phyloP scores from a whole-genome alignment of 768 basidiomycete genomes.

The Podaxis pistillaris region DNA sequence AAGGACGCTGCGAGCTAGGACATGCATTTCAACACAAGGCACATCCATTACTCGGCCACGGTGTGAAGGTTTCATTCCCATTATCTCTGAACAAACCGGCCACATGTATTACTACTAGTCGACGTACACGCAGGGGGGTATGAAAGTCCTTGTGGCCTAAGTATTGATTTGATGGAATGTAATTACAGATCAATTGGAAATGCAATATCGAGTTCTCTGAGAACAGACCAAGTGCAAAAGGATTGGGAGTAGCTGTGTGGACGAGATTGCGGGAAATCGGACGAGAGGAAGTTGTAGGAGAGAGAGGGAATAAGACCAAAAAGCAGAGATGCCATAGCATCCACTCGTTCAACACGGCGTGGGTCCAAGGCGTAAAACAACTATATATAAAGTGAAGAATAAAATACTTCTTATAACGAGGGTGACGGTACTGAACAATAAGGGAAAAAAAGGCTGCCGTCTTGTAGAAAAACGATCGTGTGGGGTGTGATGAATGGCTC shows the following conservation, averaged over 20 bases:
- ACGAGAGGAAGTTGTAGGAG: not conserved
- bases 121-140: constrained; percentile 8
- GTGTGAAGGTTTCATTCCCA: not conserved
- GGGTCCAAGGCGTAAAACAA: constrained; percentile 29
- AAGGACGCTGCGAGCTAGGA: not conserved
- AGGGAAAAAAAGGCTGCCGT: constrained; percentile 10
- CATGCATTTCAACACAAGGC: not conserved
- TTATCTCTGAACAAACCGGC: not conserved
- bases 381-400: constrained; percentile 80
- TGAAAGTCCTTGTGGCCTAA: constrained; percentile 14
- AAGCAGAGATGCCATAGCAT: constrained; percentile 30
- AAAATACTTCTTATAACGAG: constrained; percentile 62
- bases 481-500: constrained; percentile 19
- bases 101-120: constrained; percentile 14
- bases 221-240: not conserved
- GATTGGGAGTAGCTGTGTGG: not conserved
- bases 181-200: constrained; percentile 11
- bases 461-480: constrained; percentile 15
- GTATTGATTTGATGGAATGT: constrained; percentile 13
- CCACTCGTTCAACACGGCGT: constrained; percentile 36
- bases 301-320: constrained; percentile 27
- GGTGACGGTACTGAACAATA: constrained; percentile 48
- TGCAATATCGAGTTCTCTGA: constrained; percentile 5
- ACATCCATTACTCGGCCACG: not conserved
- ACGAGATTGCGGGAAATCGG: constrained; percentile 1